Evolutionary conservation across 129 eudicot species (phyloP), one percentile per base, ranked within the genome.

Genomic region (Helichrysum umbraculigerum): DNA sequence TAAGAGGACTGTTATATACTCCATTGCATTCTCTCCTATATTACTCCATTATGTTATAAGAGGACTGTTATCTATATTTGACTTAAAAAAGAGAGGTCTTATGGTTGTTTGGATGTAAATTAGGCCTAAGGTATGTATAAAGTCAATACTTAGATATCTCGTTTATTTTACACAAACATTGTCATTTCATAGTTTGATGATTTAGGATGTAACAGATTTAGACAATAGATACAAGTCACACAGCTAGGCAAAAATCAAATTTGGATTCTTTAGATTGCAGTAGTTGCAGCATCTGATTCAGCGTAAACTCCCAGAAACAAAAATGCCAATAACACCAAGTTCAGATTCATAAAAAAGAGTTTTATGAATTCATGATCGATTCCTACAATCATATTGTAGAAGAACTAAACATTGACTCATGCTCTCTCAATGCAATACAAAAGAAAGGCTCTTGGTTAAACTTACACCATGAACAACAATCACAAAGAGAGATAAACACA

Each of bases 401-500:
- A 68, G 60, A 60, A 56, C 66, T 32, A 72, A 34, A 54, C 73
- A 63, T 32, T 8, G 58, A 75, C 58, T 51, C 65, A 47, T 74
- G 58, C 71, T 51, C 80, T 68, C 84, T 68, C 80, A 81, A 75
- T 81, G 80, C 80, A 75, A 61, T 33, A 28, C 71, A 81, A 72
- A 57, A 68, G 33, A 37, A 77, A 77, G 37, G 42, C 47, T 79
- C 73, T 62, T 58, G 47, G 70, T 69, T 69, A 57, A 61, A 68
- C 47, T 34, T 63, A 28, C 25, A 71, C 69, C 78, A 71, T 63
- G 34, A 79, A 79, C 74, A 73, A 70, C 72, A 75, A 75, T 78
- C 71, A 60, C 70, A 28, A 57, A 68, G 76, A 78, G 76, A 62
- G 72, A 33, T 37, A 25, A 62, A 16, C 70, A 77, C 6, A 56